Base-by-base conservation (phyloP, 1,284 basidiomycete genomes). In the Pyrrhoderma lamaoense region DNA sequence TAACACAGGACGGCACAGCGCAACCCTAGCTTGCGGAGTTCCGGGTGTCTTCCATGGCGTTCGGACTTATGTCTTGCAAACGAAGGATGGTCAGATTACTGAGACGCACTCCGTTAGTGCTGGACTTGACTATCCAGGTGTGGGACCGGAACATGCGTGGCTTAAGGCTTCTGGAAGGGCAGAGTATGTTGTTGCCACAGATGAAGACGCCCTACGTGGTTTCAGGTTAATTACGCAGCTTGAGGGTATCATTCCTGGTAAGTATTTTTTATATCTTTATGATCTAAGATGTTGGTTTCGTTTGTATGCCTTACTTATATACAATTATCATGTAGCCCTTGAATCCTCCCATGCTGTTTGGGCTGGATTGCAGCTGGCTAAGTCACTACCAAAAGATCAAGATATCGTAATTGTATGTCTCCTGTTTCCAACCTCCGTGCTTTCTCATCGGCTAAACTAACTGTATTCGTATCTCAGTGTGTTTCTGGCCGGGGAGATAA, bases 41-140 rank as follows among this genome's bases (percentile, higher is more conserved):
- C 89, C 92, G 1, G 96, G 96, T 59, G 95, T 99, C 42, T 76
- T 99, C 40, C 96, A 99, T 68, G 96, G 96, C 54, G 93, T 94
- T 23, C 76, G 89, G 60, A 98, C 96, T 9, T 98, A 98, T 69
- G 79, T 99, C 57, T 77, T 99, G 14, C 96, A 99, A 67, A 86
- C 87, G 23, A 65, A 76, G 42, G 79, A 79, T 27, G 96, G 96
- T 31, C 96, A 99, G 71, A 94, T 99, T 64, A 83, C 87, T 59
- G 93, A 97, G 67, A 98, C 96, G 16, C 93, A 98, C 70, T 97
- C 93, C 16, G 89, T 99, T 68, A 93, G 89, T 60, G 95, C 96
- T 47, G 96, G 95, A 36, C 74, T 96, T 43, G 89, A 93, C 67
- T 93, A 92, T 65, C 89, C 89, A 31, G 86, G 91, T 61, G 96